Conservation (phyloP, 2,329 filamentous ascomycete genomes). For the Nothophaeocryptopus gaeumannii region DNA sequence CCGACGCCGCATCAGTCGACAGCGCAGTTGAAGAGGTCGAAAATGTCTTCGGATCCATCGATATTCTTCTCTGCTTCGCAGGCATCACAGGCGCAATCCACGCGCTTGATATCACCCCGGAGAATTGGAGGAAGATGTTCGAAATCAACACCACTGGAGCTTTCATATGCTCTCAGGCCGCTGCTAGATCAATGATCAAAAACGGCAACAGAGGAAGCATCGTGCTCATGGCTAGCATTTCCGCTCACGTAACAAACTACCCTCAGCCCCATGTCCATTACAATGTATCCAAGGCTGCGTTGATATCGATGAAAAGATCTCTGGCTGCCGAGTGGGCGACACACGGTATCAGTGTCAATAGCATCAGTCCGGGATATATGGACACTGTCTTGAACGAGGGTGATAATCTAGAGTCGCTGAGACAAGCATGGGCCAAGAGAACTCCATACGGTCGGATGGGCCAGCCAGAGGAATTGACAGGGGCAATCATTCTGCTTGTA, state of each 20-base stretch:
- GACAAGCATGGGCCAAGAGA: constrained; percentile 44
- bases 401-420: constrained; percentile 68
- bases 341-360: constrained; percentile 73
- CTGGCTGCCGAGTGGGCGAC: constrained; percentile 71
- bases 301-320: constrained; percentile 68
- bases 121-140: constrained; percentile 47
- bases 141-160: constrained; percentile 56
- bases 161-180: constrained; percentile 62
- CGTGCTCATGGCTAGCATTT: constrained; percentile 63
- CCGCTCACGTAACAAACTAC: constrained; percentile 56
- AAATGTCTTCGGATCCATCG: not conserved
- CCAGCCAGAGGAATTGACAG: constrained; percentile 37
- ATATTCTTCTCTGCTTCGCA: constrained; percentile 5
- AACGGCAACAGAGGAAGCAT: constrained; percentile 60
- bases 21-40: not conserved
- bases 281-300: constrained; percentile 73
- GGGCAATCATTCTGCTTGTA: constrained; percentile 39
- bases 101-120: not conserved
- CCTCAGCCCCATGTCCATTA: constrained; percentile 46
- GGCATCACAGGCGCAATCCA: constrained; percentile 5
- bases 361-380: constrained; percentile 76
- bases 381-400: constrained; percentile 79
- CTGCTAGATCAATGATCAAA: constrained; percentile 61
- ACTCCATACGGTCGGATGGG: constrained; percentile 23
- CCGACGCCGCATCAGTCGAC: constrained; percentile 4